Conservation (phyloP, 2,329 filamentous ascomycete species). For the Talaromyces sp. region DNA sequence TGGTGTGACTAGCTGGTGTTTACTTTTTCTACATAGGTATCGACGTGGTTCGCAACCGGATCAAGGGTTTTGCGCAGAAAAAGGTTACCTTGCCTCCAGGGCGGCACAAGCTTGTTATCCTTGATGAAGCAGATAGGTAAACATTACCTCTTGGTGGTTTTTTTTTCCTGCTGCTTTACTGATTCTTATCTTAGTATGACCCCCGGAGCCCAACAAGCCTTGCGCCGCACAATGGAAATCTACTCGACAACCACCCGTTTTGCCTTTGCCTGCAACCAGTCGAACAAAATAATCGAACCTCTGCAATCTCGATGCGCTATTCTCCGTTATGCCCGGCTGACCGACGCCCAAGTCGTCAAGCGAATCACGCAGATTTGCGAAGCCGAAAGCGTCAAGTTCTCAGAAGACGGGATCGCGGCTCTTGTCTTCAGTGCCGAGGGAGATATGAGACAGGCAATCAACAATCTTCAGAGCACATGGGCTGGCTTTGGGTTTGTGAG, state of each 20-base stretch:
- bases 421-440: slow-evolving; percentile 95
- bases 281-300: slow-evolving; percentile 99
- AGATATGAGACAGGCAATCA: slow-evolving; percentile 98
- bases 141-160: neutral
- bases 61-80: slow-evolving; percentile 98
- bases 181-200: slow-evolving; percentile 65
- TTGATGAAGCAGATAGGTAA: slow-evolving; percentile 88
- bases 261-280: slow-evolving; percentile 97
- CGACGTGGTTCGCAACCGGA: slow-evolving; percentile 92
- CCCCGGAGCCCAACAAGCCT: slow-evolving; percentile 87
- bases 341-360: slow-evolving; percentile 87
- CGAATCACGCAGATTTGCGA: slow-evolving; percentile 86
- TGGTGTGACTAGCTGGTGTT: neutral
- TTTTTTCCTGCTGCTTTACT: neutral
- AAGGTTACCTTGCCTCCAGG: slow-evolving; percentile 91
- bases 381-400: slow-evolving; percentile 83
- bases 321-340: slow-evolving; percentile 84
- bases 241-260: slow-evolving; percentile 95
- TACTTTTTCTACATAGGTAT: slow-evolving; percentile 55
- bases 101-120: slow-evolving; percentile 91
- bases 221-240: slow-evolving; percentile 96
- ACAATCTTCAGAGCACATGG: slow-evolving; percentile 89
- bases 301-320: slow-evolving; percentile 95
- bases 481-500: slow-evolving; percentile 96
- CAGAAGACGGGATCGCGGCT: slow-evolving; percentile 90